Base-by-base conservation (phyloP, 352 stramenopile species). In the Phytophthora colocasiae region DNA sequence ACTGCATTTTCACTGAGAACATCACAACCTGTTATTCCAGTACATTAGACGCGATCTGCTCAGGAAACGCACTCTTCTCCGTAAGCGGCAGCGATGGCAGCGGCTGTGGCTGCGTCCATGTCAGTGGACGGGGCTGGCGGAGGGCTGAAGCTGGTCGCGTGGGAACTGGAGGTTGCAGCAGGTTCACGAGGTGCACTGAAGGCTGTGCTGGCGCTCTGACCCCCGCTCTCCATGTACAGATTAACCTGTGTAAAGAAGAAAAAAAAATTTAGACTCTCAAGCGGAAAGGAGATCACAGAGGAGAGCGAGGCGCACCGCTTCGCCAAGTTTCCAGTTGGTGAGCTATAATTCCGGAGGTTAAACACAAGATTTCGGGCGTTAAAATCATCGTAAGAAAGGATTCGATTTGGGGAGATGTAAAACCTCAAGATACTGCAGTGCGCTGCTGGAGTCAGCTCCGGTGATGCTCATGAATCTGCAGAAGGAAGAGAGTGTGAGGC, bases 391-490 rank as follows among this genome's bases (percentile, higher is more conserved):
- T 46, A 29, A 58, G 34, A 22, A n/a, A 15, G 17, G 11, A 39
- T 58, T 36, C 6, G 32, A 29, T 15, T 24, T 15, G 19, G 5
- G 22, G n/a, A 47, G 9, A 19, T 88, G 8, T 11, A 9, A 34
- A 34, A 69, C 85, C 70, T 95, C 83, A 9, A 96, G 71, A 60
- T 81, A 96, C 64, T 94, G 87, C 44, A 77, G 53, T 22, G 87
- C 87, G 44, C 81, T 90, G 29, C 61, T 71, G 2, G 80, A 76
- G 51, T 91, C 85, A 12, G 84, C 83, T 24, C 87, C 85, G 6
- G 87, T 96, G 71, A 96, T 92, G 74, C 64, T 87, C 87, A 96
- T 94, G 61, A 96, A 96, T 44, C 87, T 96, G 66, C 40, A 10
- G 44, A 44, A 29, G 11, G 32, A 24, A 6, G 51, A 34, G 22